Evolutionary conservation across 371 early-diverging fungal species (phyloP).

Genomic region (Racocetra persica): DNA sequence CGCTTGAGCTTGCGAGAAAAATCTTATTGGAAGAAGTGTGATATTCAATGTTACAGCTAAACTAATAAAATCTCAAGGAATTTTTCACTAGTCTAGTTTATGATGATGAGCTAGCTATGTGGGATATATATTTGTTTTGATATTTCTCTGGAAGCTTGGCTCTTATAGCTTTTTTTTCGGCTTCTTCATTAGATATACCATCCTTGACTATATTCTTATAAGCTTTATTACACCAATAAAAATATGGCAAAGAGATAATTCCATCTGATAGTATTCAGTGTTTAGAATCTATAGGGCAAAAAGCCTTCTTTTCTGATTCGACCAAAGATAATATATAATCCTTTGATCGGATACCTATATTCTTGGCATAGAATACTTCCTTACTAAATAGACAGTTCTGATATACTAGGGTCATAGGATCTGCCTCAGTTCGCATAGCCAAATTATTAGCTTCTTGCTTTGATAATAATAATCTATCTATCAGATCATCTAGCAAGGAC

Average conservation of each 20-base stretch:
- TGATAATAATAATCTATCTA: not conserved
- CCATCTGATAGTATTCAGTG: not conserved
- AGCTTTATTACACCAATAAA: not conserved
- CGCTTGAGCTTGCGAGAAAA: no score
- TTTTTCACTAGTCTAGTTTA: no score
- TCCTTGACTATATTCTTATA: not conserved
- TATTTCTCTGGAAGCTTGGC: not conserved
- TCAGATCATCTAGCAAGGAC: not conserved
- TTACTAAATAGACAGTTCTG: conserved; percentile 4
- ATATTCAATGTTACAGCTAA: no score
- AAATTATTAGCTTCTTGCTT: not conserved
- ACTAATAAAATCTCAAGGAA: no score
- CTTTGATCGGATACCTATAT: conserved; percentile 3
- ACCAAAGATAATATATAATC: conserved; percentile 30
- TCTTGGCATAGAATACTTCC: conserved; percentile 7
- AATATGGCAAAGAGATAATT: conserved; percentile 17
- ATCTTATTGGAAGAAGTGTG: no score
- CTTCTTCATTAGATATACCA: not conserved
- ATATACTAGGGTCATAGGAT: conserved; percentile 10
- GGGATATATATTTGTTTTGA: no score
- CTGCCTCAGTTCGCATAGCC: not conserved
- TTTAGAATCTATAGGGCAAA: conserved; percentile 20
- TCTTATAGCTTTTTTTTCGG: conserved; percentile 19
- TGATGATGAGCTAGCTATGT: no score
- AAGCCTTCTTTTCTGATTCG: conserved; percentile 11